phyloP scores from a whole-genome alignment of 2,329 filamentous ascomycete species.

The Pseudogymnoascus sp. region DNA sequence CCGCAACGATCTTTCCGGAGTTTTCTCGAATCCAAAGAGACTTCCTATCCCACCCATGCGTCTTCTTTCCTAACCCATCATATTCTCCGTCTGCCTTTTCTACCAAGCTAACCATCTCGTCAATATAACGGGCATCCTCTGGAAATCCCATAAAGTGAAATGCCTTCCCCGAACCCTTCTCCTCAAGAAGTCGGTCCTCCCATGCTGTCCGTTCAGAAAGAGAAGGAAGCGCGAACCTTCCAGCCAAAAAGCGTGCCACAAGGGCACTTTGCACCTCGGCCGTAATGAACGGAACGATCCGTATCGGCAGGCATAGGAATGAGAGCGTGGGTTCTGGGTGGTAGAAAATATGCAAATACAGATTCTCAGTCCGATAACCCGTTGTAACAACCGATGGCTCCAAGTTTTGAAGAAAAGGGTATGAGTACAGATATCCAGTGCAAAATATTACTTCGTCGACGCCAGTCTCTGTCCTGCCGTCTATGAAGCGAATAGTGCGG shows the following conservation, averaged over 20 bases:
- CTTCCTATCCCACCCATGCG: neutral
- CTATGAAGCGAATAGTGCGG: slow-evolving; percentile 56
- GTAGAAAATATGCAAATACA: slow-evolving; percentile 76
- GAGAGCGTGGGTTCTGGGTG: slow-evolving; percentile 67
- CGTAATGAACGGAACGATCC: slow-evolving; percentile 80
- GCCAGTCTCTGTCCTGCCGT: slow-evolving; percentile 54
- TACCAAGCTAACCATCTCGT: slow-evolving; percentile 38
- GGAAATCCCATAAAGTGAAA: slow-evolving; percentile 45
- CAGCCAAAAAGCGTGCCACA: slow-evolving; percentile 69
- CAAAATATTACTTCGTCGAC: slow-evolving; percentile 78
- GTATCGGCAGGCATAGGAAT: slow-evolving; percentile 68
- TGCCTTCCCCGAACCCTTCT: slow-evolving; percentile 35
- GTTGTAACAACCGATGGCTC: slow-evolving; percentile 52
- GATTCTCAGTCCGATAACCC: slow-evolving; percentile 59
- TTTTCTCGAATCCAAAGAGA: neutral
- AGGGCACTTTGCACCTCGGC: slow-evolving; percentile 72
- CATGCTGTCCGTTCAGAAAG: slow-evolving; percentile 57
- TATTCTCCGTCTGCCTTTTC: neutral
- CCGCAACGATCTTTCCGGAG: neutral
- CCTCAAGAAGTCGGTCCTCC: slow-evolving; percentile 41
- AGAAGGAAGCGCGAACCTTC: slow-evolving; percentile 56
- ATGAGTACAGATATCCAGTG: slow-evolving; percentile 81
- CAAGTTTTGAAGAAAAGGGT: slow-evolving; percentile 56
- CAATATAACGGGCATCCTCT: slow-evolving; percentile 61
- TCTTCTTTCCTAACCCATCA: neutral